Base-by-base conservation (phyloP, 2,329 filamentous ascomycete species). In the Atkinsonella hypoxylon region DNA sequence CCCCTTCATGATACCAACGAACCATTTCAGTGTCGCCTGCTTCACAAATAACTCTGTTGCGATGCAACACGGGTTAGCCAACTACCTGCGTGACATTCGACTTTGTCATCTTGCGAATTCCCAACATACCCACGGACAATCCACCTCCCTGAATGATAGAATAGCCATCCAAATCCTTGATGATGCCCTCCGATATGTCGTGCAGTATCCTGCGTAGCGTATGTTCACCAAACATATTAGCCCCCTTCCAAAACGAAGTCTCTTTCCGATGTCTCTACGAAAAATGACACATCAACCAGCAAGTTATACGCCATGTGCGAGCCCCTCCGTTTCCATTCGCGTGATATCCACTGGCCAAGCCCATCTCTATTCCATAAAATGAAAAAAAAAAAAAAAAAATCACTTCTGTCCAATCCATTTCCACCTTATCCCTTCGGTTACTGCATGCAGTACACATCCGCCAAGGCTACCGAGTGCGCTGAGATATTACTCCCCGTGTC, bases 361-460 rank as follows among this genome's bases (percentile, higher is more conserved):
- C 26, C 26, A 26, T 26, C 8, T 26, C 26, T 26, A 26, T 26
- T 26, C 26, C 26, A 26, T 5, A 26, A 26, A 26, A 26, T n/a
- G n/a, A 7, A 26, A 36, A 36, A 11, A 12, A 42, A n/a, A 7
- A 42, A 42, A 13, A 41, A 20, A 42, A 42, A 42, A 8, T 10
- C 9, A 26, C 4, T 26, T 26, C 26, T 26, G 5, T 7, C 7
- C 26, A 6, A 26, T 7, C 20, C 20, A 22, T 22, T 22, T 22
- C 5, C 26, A 18, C 18, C 6, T 15, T 12, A 5, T 12, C 11
- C 11, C 39, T 18, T 13, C 41, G 10, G 4, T 59, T 57, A 73
- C 59, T 70, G 67, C 72, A 76, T 75, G 59, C 73, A 68, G 53
- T 76, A 61, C 2, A 77, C 74, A 51, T 75, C 71, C 1, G 72